Conservation (phyloP, 768 basidiomycete species). For the Russula emetica region DNA sequence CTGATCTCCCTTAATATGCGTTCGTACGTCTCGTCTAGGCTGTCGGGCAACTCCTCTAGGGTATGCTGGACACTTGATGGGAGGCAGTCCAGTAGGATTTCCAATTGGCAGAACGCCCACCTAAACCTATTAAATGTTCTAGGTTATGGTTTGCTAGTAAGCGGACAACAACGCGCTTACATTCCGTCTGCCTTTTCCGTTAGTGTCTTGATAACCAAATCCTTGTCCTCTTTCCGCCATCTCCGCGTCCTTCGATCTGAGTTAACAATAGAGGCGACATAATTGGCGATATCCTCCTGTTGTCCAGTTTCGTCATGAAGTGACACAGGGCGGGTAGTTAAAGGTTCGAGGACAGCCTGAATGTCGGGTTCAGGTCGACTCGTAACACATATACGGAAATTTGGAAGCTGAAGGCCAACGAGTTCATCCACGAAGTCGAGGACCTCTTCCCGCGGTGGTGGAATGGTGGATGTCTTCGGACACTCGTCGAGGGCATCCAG, state of each 20-base stretch:
- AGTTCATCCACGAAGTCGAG: background rate
- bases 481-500: background rate
- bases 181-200: background rate
- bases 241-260: background rate
- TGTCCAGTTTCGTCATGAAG: background rate
- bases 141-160: no score
- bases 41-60: background rate
- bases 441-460: background rate
- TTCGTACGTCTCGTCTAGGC: background rate
- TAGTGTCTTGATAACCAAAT: background rate
- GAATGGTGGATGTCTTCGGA: background rate
- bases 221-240: background rate
- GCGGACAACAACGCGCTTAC: no score
- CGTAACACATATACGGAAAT: background rate
- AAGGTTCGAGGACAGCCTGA: background rate
- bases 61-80: background rate
- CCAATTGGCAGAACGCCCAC: background rate
- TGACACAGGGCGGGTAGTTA: background rate
- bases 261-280: background rate
- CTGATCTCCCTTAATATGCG: background rate
- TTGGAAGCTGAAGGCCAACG: background rate
- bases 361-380: background rate
- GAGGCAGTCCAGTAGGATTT: background rate
- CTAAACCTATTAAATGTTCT: no score
- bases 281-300: background rate